Conservation (phyloP, 2,329 filamentous ascomycete genomes). For the Colletotrichum sp. region DNA sequence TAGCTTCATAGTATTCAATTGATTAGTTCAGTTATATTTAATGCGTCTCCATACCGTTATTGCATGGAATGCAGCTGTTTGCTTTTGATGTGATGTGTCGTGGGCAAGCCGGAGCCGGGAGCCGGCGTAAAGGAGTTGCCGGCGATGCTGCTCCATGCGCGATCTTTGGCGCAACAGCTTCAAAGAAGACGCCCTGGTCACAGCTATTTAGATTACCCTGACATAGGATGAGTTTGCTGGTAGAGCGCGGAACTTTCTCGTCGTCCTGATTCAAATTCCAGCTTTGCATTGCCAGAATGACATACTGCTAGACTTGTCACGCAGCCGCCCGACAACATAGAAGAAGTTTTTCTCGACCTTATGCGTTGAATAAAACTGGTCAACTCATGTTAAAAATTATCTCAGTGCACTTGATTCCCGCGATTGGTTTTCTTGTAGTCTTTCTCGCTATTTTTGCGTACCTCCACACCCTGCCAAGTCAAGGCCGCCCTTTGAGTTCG, state of each 20-base stretch:
- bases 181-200: too few relatives aligned
- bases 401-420: rapidly evolving
- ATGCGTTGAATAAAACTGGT: rapidly evolving
- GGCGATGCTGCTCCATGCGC: neutral
- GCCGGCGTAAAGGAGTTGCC: neutral
- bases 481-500: neutral
- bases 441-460: neutral
- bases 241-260: too few relatives aligned
- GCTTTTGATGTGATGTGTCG: neutral
- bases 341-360: rapidly evolving
- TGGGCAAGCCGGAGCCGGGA: neutral
- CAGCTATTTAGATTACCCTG: too few relatives aligned
- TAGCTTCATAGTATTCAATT: neutral
- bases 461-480: too few relatives aligned
- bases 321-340: too few relatives aligned
- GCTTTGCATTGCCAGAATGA: rapidly evolving
- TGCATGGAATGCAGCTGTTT: neutral
- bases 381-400: rapidly evolving
- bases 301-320: neutral
- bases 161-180: neutral
- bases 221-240: too few relatives aligned
- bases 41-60: rapidly evolving
- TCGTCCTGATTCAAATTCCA: too few relatives aligned
- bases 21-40: rapidly evolving
- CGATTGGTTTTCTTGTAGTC: rapidly evolving